Percentiles rank a stretch among this genome's conserved stretches.
phyloP scores from a whole-genome alignment of 2,329 filamentous ascomycete species.

The Calcarisporium arbuscula region DNA sequence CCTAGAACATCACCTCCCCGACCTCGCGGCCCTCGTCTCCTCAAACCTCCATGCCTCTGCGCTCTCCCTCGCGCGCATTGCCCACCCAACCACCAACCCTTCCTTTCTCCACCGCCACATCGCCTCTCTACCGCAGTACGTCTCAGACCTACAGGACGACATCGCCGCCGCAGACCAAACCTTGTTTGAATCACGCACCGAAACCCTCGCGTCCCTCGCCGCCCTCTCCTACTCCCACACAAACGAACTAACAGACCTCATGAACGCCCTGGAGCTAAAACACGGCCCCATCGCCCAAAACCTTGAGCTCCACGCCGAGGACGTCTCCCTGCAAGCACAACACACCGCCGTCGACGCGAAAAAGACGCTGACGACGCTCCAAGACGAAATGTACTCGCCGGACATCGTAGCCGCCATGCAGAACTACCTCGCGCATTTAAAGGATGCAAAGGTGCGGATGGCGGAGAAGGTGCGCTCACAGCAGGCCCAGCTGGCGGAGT shows the following conservation, averaged over 20 bases:
- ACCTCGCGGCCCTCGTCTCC: conserved; percentile 41
- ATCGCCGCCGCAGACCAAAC: conserved; percentile 22
- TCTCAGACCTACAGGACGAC: conserved; percentile 28
- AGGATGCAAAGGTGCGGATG: conserved; percentile 39
- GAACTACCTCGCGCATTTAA: conserved; percentile 43
- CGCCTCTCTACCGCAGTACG: conserved; percentile 37
- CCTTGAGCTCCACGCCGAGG: conserved; percentile 43
- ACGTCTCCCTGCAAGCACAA: conserved; percentile 37
- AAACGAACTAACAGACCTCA: conserved; percentile 32
- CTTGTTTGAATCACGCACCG: conserved; percentile 33
- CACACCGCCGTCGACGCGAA: conserved; percentile 32
- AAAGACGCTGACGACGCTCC: conserved; percentile 26
- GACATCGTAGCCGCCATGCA: conserved; percentile 35
- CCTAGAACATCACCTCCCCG: conserved; percentile 41
- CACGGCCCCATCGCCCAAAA: conserved; percentile 46
- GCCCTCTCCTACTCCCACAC: conserved; percentile 34
- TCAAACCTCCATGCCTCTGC: conserved; percentile 43
- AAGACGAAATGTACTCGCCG: conserved; percentile 38
- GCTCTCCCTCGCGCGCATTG: conserved; percentile 39
- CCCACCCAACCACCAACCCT: conserved; percentile 43
- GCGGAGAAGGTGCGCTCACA: conserved; percentile 36
- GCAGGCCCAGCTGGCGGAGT: conserved; percentile 39
- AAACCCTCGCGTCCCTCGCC: conserved; percentile 29
- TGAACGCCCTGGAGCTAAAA: conserved; percentile 48
- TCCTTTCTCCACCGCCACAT: conserved; percentile 54